Evolutionary conservation across 805 yeast genomes (phyloP).

Genomic region (Jamesozyma hellenica): DNA sequence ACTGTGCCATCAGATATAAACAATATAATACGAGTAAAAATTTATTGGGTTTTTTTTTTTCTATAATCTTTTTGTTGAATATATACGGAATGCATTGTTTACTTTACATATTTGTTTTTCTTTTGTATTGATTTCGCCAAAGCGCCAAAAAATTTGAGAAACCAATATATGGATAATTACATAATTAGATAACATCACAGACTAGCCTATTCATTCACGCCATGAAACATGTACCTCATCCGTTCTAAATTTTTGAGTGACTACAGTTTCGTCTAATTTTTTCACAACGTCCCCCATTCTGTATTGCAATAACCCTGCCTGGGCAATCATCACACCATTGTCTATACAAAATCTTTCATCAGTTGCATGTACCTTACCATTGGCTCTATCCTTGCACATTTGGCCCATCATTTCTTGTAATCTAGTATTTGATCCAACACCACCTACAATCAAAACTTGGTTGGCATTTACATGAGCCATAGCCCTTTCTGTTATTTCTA

Average conservation of each 20-base stretch:
- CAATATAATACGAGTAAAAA: too few relatives aligned
- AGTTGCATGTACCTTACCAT: conserved; percentile 85
- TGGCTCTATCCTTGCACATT: conserved; percentile 77
- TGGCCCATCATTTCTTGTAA: conserved; percentile 93
- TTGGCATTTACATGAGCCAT: conserved; percentile 91
- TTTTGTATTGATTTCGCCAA: too few relatives aligned
- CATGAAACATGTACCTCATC: conserved; percentile 87
- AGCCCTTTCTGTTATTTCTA: conserved; percentile 95
- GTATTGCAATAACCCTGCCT: conserved; percentile 82
- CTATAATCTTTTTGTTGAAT: too few relatives aligned
- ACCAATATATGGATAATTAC: too few relatives aligned
- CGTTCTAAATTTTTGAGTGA: conserved; percentile 88
- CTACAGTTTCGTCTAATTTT: conserved; percentile 59
- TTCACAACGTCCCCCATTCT: conserved; percentile 63
- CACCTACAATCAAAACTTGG: conserved; percentile 92
- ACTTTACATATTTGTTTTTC: too few relatives aligned
- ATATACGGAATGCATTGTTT: too few relatives aligned
- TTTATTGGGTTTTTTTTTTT: too few relatives aligned
- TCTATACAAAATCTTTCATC: conserved; percentile 96
- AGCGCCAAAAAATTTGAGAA: too few relatives aligned
- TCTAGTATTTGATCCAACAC: conserved; percentile 92
- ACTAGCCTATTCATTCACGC: conserved; percentile 64
- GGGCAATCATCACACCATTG: conserved; percentile 98
- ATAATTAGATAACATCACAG: too few relatives aligned
- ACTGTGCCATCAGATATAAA: conserved; percentile 18